Evolutionary conservation across 2,329 filamentous ascomycete genomes (phyloP), one percentile per base, ranked within the genome.

Genomic region (Monilinia fructicola): DNA sequence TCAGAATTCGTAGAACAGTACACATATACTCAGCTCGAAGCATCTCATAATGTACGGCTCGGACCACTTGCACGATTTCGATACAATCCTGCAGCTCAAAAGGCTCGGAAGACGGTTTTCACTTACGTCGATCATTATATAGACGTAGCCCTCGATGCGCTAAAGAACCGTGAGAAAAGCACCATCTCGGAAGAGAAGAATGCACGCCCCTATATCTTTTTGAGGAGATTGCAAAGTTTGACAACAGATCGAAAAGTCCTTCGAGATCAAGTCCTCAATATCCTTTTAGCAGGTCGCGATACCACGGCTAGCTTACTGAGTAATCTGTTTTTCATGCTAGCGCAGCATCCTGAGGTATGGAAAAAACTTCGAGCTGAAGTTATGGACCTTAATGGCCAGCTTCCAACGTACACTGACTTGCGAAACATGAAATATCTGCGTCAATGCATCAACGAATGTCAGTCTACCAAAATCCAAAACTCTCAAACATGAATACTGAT

Each of bases 381-480:
- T 2, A 16, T 69, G 4, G 77, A 69, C 0, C 66, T 78, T 1
- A 74, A 78, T 4, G 73, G 75, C 3, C 69, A 71, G 3, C 71
- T 75, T 21, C 81, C 83, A 1, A 81, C 78, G 0, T 82, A 81
- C 62, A 78, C 79, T 46, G 78, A 84, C 70, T 68, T 87, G 65
- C 81, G 79, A 71, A 78, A 80, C 40, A 78, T 86, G 73, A 81
- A 79, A 66, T 87, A 86, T 67, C 74, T 87, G 54, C 81, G 80
- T 69, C 84, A 79, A 77, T 84, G 83, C 40, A 71, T 87, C 59
- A 84, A 86, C 67, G 85, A 87, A 75, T 82, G 84, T 85, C 77
- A 76, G 78, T 73, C 6, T 58, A 31, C 5, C 18, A 9, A 14
- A 9, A 9, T 0, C 14, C 9, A 2, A 16, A 5, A 6, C n/a